Evolutionary conservation across 2,329 filamentous ascomycete species (phyloP).

Genomic region (Knoxdaviesia proteae): DNA sequence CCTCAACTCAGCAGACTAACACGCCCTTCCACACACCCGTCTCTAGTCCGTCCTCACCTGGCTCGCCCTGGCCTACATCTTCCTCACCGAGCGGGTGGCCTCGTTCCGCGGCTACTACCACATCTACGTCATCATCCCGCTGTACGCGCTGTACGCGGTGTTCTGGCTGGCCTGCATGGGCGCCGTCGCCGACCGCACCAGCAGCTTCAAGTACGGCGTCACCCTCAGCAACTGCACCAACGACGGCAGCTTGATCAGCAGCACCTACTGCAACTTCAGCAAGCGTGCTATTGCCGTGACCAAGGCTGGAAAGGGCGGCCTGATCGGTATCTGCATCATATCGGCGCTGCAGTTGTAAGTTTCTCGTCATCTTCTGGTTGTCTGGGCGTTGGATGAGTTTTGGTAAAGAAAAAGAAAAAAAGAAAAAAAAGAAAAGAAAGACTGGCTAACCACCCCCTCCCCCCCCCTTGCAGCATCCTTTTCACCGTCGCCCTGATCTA

Average conservation of each 20-base stretch:
- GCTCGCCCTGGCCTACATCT: slow-evolving; percentile 19
- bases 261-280: slow-evolving; percentile 14
- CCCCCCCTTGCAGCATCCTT: slow-evolving; percentile 13
- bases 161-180: slow-evolving; percentile 25
- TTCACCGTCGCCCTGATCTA: slow-evolving; percentile 17
- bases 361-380: neutral
- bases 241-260: slow-evolving; percentile 19
- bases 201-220: slow-evolving; percentile 13
- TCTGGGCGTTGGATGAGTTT: neutral
- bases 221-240: slow-evolving; percentile 12
- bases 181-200: slow-evolving; percentile 18
- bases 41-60: slow-evolving; percentile 23
- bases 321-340: slow-evolving; percentile 20
- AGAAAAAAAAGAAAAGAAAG: neutral
- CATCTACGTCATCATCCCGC: slow-evolving; percentile 20
- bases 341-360: slow-evolving; percentile 22
- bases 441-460: neutral
- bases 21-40: neutral
- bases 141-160: slow-evolving; percentile 22
- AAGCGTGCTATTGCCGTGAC: slow-evolving; percentile 11
- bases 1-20: neutral
- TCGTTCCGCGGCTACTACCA: slow-evolving; percentile 17
- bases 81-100: slow-evolving; percentile 19
- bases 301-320: slow-evolving; percentile 13
- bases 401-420: neutral